Conservation (phyloP, 345 rosid genomes). For the Kandelia obovata region DNA sequence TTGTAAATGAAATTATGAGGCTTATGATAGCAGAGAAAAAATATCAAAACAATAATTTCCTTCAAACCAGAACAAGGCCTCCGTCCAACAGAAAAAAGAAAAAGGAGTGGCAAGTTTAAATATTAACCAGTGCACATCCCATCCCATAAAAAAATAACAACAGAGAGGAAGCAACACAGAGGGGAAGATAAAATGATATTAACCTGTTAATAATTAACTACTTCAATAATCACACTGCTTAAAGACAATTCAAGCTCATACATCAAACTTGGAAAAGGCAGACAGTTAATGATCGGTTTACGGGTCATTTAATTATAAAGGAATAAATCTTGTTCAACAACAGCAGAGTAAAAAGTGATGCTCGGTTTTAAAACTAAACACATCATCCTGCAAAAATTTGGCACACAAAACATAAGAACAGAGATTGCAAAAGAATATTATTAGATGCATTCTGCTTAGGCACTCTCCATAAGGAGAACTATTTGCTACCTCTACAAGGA, state of each 20-base stretch:
- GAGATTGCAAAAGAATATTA: conserved; percentile 1
- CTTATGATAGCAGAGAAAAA: conserved; percentile 43
- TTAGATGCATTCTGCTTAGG: conserved; percentile 3
- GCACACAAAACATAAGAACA: conserved; percentile 21
- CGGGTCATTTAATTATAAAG: background rate
- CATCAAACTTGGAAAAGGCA: background rate
- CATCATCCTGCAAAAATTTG: conserved; percentile 38
- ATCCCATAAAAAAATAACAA: conserved; percentile 18
- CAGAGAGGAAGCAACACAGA: conserved; percentile 13
- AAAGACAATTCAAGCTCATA: conserved; percentile 16
- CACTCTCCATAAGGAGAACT: background rate
- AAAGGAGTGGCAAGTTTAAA: conserved; percentile 26
- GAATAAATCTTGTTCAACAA: too few species aligned
- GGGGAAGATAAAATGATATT: background rate
- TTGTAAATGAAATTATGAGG: conserved; percentile 44
- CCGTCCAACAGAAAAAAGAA: conserved; percentile 24
- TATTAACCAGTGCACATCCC: conserved; percentile 19
- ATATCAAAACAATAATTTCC: conserved; percentile 38
- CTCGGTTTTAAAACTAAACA: conserved; percentile 37
- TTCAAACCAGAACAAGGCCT: conserved; percentile 37
- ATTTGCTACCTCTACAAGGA: too few species aligned
- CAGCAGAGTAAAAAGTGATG: conserved; percentile 13
- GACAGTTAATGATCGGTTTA: background rate
- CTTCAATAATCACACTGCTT: conserved; percentile 20
- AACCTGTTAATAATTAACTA: conserved; percentile 9